Evolutionary conservation across 352 stramenopile species (phyloP), one percentile per base, ranked within the genome.

Genomic region (Pythium folliculosum): DNA sequence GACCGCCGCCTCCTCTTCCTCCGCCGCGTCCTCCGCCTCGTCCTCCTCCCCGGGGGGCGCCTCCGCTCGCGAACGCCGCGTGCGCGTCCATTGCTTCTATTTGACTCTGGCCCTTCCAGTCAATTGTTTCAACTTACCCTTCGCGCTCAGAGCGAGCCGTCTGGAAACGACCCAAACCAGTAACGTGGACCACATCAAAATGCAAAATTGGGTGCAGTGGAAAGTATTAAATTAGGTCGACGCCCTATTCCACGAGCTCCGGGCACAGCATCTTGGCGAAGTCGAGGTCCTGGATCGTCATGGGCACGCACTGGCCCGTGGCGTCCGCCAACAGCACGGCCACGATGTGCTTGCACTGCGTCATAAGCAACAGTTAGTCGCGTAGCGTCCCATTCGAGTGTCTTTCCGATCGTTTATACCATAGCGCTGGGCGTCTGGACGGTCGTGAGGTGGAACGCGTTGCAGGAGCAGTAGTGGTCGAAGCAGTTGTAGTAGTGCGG

Each of bases 281-380:
- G 60, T 88, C 68, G 21, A 61, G 25, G 64, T 91, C 81, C 38
- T 85, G 63, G 58, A 91, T 80, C 50, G 76, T 69, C 60, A 90
- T 75, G 43, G 27, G 73, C 59, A 80, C 52, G 63, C 69, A 80
- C 50, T 88, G 71, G 48, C 60, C 67, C 37, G 74, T 86, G 8
- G 81, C 79, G 48, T 89, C 81, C 12, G 81, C 83, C 25, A 91
- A 69, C 60, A 89, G 63, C 53, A 79, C 58, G 37, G 83, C 83
- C 35, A 88, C 72, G 55, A 91, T 89, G 68, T 91, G 83, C 68
- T 91, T 91, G 71, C 83, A 91, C 83, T 91, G 63, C n/a, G n/a
- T n/a, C n/a, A n/a, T n/a, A n/a, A n/a, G n/a, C n/a, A n/a, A n/a
- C n/a, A n/a, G n/a, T n/a, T n/a, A n/a, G n/a, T n/a, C n/a, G n/a